A percentile compares a stretch with the other conserved stretches of the same genome.
Evolutionary conservation across 148 eudicot genomes (phyloP).

Genomic region (Camellia lanceoleosa): DNA sequence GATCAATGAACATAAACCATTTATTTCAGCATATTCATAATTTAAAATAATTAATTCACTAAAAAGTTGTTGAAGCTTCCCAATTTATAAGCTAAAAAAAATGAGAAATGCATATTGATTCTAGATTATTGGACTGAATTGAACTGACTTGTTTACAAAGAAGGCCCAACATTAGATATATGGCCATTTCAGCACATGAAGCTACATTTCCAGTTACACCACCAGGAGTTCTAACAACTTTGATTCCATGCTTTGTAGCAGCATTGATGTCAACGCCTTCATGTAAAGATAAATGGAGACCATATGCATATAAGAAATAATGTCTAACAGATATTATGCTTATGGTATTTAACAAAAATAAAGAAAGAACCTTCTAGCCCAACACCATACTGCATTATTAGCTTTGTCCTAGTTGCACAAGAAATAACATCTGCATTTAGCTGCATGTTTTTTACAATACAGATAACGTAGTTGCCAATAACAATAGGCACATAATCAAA

Average conservation of each 20-base stretch:
- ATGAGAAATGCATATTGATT: no score
- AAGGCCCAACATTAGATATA: constrained; percentile 87
- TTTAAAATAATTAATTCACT: not conserved
- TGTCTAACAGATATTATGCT: not conserved
- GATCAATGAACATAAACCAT: not conserved
- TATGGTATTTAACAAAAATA: not conserved
- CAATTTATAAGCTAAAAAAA: not conserved
- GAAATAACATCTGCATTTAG: constrained; percentile 62
- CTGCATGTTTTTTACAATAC: constrained; percentile 60
- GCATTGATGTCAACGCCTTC: constrained; percentile 79
- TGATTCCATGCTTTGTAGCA: constrained; percentile 76
- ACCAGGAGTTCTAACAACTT: constrained; percentile 83
- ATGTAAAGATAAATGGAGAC: constrained; percentile 2
- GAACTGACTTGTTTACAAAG: constrained; percentile 80
- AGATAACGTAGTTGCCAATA: constrained; percentile 77
- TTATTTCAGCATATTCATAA: not conserved
- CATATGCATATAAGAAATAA: not conserved
- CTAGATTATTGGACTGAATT: not conserved
- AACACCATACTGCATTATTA: constrained; percentile 92
- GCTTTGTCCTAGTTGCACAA: constrained; percentile 72
- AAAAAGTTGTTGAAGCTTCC: not conserved
- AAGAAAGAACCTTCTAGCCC: constrained; percentile 69
- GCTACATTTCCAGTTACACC: constrained; percentile 74
- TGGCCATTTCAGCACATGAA: constrained; percentile 98
- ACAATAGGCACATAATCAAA: constrained; percentile 48